Evolutionary conservation across 208 protist genomes (phyloP).

Genomic region (Porcisia deanei): DNA sequence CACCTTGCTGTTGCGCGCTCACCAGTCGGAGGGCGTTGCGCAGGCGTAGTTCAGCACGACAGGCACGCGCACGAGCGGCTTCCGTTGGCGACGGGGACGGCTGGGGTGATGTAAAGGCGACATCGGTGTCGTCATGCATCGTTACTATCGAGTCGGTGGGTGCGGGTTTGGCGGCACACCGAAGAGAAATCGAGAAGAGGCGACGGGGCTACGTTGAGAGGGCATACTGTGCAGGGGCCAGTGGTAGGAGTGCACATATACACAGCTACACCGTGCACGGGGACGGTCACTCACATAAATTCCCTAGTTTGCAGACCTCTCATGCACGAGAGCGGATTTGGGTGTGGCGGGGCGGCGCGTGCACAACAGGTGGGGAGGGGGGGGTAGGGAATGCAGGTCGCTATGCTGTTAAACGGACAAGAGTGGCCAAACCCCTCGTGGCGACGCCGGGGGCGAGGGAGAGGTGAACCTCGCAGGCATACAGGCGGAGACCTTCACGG

Average conservation of each 20-base stretch:
- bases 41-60: conserved; percentile 7
- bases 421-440: too few relatives aligned
- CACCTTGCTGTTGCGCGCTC: neutral
- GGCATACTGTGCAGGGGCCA: neutral
- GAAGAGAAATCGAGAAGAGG: neutral
- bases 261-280: too few relatives aligned
- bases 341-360: too few relatives aligned
- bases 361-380: too few relatives aligned
- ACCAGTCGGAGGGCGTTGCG: conserved; percentile 12
- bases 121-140: neutral
- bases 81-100: conserved; percentile 8
- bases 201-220: neutral
- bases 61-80: neutral
- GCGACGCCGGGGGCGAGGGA: too few relatives aligned
- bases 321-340: too few relatives aligned
- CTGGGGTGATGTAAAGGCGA: neutral
- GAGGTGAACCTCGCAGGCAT: too few relatives aligned
- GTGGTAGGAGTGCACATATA: neutral
- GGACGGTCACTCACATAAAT: too few relatives aligned
- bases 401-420: too few relatives aligned
- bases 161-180: neutral
- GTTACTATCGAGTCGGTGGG: neutral
- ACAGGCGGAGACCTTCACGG: too few relatives aligned
- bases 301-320: too few relatives aligned
- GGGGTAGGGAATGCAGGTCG: too few relatives aligned